Base-by-base conservation (phyloP, 805 yeast genomes). In the Lipomyces mesembrius region DNA sequence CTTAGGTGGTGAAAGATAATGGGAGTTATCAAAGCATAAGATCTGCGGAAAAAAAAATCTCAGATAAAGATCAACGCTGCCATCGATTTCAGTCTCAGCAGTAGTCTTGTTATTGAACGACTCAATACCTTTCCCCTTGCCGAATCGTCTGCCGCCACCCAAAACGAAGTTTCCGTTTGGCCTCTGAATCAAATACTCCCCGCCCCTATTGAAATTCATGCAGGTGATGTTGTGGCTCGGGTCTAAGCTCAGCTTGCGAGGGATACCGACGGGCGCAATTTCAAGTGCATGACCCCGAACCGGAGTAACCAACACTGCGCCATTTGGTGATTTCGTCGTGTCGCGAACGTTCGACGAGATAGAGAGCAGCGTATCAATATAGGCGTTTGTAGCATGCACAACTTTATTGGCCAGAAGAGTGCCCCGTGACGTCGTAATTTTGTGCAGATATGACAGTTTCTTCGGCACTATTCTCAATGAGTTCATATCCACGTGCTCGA, bases 341-440 rank as follows among this genome's bases (percentile, higher is more conserved):
- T 17, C 61, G 54, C 37, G 61, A 22, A 64, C 59, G 35, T 61
- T 61, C 20, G 59, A 27, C 12, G 64, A 61, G 29, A 62, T 20
- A 2, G 71, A 51, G 29, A 71, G 43, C n/a, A 72, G 51, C 20
- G 60, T 59, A 49, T 69, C 74, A 20, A 67, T 46, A 52, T 77
- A 75, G 55, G 78, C 83, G 74, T 82, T 75, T 54, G 80, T 81
- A 63, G 78, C 81, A 63, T 77, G 69, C 3, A 82, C 78, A 12
- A 82, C 77, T 59, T 79, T 77, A 49, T 73, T 72, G 3, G 82
- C 74, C 7, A 75, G 59, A 11, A 70, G 75, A 2, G 60, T 57
- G n/a, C 81, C 82, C 49, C 76, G 68, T 4, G 72, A 53, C 2
- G 83, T 78, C 35, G 71, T 64, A 4, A 82, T 17, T 39, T 58